Conservation (phyloP, 768 basidiomycete genomes). For the Pleurotus tuoliensis region DNA sequence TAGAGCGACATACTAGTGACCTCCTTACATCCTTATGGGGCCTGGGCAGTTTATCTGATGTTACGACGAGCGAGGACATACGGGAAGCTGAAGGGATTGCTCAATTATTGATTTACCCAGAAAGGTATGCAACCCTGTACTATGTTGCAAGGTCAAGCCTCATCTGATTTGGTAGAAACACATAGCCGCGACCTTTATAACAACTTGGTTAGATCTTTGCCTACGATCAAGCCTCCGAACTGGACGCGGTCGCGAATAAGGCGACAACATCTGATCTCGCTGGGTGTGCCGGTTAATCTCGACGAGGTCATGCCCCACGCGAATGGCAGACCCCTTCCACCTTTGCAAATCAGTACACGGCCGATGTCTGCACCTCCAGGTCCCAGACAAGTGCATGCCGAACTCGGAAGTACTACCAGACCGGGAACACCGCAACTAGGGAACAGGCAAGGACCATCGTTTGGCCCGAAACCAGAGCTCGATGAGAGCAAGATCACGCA, state of each 20-base stretch:
- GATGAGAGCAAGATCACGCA: slow-evolving; percentile 62
- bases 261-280: slow-evolving; percentile 83
- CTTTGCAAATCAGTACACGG: slow-evolving; percentile 78
- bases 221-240: slow-evolving; percentile 80
- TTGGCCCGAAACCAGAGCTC: slow-evolving; percentile 77
- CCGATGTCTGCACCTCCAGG: slow-evolving; percentile 80
- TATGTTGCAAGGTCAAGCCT: slow-evolving; percentile 4
- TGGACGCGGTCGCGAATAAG: slow-evolving; percentile 93
- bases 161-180: slow-evolving; percentile 13
- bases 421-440: slow-evolving; percentile 46
- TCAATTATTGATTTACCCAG: slow-evolving; percentile 72
- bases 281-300: slow-evolving; percentile 92
- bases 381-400: slow-evolving; percentile 38
- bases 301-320: slow-evolving; percentile 83
- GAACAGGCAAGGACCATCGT: slow-evolving; percentile 26
- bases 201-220: slow-evolving; percentile 64
- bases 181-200: slow-evolving; percentile 77
- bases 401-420: slow-evolving; percentile 35
- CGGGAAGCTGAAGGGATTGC: slow-evolving; percentile 77
- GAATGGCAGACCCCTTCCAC: slow-evolving; percentile 65
- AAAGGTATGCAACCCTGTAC: slow-evolving; percentile 51
- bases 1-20: slow-evolving; percentile 60
- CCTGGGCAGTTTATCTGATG: slow-evolving; percentile 40
- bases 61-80: slow-evolving; percentile 67
- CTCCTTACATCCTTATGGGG: slow-evolving; percentile 69